A percentile compares a stretch with the other conserved stretches of the same genome.
Evolutionary conservation across 257 asterid genomes (phyloP).

Genomic region (Scutellaria minor): DNA sequence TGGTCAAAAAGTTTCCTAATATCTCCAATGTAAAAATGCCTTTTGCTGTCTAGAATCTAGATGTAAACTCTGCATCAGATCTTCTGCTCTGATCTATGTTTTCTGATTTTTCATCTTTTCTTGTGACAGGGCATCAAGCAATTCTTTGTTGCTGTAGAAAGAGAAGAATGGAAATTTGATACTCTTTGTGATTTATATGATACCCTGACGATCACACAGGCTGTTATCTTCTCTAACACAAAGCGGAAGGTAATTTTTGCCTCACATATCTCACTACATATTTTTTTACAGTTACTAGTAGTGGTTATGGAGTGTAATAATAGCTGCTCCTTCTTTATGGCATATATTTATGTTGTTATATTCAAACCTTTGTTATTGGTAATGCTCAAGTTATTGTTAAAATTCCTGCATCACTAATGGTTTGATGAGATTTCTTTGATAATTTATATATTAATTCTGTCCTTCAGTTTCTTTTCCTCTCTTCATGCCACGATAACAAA

Average conservation of each 20-base stretch:
- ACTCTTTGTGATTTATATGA: conserved; percentile 95
- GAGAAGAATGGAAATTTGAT: conserved; percentile 96
- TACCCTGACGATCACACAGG: conserved; percentile 95
- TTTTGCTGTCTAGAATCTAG: conserved; percentile 18
- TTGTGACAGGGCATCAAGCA: conserved; percentile 89
- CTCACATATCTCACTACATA: neutral
- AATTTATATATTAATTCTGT: neutral
- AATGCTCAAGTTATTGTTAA: neutral
- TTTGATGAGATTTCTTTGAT: neutral
- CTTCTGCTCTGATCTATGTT: conserved; percentile 17
- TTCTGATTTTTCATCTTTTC: neutral
- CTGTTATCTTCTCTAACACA: conserved; percentile 95
- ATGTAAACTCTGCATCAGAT: neutral
- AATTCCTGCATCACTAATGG: neutral
- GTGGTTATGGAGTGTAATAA: neutral
- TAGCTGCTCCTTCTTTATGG: neutral
- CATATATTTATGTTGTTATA: neutral
- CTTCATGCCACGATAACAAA: neutral
- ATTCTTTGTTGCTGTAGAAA: conserved; percentile 96
- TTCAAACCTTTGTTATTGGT: neutral
- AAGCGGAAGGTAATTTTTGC: conserved; percentile 74
- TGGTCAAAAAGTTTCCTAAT: neutral
- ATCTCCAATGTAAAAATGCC: neutral
- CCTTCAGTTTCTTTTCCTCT: neutral
- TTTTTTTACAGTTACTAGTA: neutral